phyloP scores from a whole-genome alignment of 345 rosid genomes.

The Lepidium didymum region DNA sequence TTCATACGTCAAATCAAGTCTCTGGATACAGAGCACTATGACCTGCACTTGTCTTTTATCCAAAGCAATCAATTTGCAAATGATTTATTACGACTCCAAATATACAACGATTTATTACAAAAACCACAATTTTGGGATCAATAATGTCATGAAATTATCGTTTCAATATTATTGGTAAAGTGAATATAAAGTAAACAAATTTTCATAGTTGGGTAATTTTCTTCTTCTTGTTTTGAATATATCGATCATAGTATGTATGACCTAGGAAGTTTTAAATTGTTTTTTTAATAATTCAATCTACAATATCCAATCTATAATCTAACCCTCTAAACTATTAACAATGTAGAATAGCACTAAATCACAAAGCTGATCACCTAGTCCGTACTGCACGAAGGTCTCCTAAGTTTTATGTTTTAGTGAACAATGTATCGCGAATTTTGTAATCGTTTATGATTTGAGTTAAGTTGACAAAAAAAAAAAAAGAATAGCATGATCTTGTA shows the following conservation, averaged over 20 bases:
- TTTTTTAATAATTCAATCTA: too few species aligned
- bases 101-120: constrained; percentile 1
- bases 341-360: too few species aligned
- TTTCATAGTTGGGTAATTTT: neutral
- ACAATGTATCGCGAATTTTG: too few species aligned
- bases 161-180: neutral
- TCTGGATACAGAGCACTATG: constrained; percentile 5
- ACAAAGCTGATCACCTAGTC: too few species aligned
- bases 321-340: too few species aligned
- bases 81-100: constrained; percentile 7
- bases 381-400: too few species aligned
- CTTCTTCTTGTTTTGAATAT: neutral
- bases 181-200: neutral
- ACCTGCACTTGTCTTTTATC: constrained; percentile 12
- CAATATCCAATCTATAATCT: too few species aligned
- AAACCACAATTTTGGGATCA: constrained; percentile 22
- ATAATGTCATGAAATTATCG: constrained; percentile 9
- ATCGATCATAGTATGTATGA: neutral
- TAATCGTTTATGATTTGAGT: too few species aligned
- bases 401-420: too few species aligned
- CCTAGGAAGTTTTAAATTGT: too few species aligned
- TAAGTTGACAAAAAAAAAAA: too few species aligned
- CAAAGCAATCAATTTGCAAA: constrained; percentile 4
- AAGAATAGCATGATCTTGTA: too few species aligned
- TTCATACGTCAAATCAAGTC: neutral